phyloP scores from a whole-genome alignment of 192 early-diverging fungal genomes.

The Backusella mclennaniae region DNA sequence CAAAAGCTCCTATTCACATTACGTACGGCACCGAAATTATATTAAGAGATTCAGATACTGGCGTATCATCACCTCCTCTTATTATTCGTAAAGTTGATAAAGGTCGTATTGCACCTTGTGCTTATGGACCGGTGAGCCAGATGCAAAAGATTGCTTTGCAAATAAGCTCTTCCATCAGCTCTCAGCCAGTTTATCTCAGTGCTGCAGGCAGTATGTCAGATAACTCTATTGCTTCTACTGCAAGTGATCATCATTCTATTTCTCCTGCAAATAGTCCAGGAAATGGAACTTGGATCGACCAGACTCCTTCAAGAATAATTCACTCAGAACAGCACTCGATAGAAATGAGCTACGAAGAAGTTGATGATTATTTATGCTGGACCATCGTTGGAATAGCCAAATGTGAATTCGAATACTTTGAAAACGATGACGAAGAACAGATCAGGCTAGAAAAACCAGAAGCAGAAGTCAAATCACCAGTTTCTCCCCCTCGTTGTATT shows the following conservation, averaged over 20 bases:
- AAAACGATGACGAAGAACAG: not conserved
- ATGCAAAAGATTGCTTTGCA: slow-evolving; percentile 83
- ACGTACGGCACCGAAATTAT: slow-evolving; percentile 71
- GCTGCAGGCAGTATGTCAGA: slow-evolving; percentile 34
- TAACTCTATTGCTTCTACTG: not conserved
- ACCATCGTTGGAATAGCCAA: slow-evolving; percentile 79
- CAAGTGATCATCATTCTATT: not conserved
- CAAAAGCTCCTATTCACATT: not conserved
- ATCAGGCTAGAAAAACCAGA: not conserved
- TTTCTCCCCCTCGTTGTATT: slow-evolving; percentile 27
- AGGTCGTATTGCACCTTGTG: slow-evolving; percentile 63
- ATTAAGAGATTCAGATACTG: slow-evolving; percentile 63
- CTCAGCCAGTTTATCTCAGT: slow-evolving; percentile 27
- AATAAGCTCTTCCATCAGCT: slow-evolving; percentile 30
- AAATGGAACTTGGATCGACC: slow-evolving; percentile 22
- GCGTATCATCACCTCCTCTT: slow-evolving; percentile 62
- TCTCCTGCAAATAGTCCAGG: not conserved
- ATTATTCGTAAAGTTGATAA: slow-evolving; percentile 84
- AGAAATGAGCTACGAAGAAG: slow-evolving; percentile 34
- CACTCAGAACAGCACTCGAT: not conserved
- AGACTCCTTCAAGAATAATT: slow-evolving; percentile 15
- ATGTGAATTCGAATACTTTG: slow-evolving; percentile 36
- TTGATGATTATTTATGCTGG: slow-evolving; percentile 84
- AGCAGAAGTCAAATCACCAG: slow-evolving; percentile 23
- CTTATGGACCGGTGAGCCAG: slow-evolving; percentile 76